Percentiles rank a stretch among this genome's conserved stretches.
These are phyloP conservation scores for Fusarium sarcochroum DNA, from an alignment of 2,329 filamentous ascomycete genomes.

Conservation along the genomic window DNA sequence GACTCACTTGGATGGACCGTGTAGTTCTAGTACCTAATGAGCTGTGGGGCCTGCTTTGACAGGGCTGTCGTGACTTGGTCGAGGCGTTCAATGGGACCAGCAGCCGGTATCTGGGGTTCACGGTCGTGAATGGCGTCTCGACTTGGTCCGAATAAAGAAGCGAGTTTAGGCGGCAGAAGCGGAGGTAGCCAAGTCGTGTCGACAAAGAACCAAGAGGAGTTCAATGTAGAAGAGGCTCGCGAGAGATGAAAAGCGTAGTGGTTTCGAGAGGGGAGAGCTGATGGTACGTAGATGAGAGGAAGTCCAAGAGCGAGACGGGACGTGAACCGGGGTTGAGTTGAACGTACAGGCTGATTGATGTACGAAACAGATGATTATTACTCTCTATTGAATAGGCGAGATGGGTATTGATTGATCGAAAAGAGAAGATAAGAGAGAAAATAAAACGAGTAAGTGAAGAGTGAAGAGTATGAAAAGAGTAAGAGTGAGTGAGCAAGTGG, in stretches of 20 bases:
- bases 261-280: slow-evolving; percentile 16
- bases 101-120: slow-evolving; percentile 41
- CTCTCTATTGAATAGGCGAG: slow-evolving; percentile 26
- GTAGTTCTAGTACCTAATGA: slow-evolving; percentile 44
- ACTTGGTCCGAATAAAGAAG: slow-evolving; percentile 41
- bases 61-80: slow-evolving; percentile 47
- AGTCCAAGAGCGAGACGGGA: slow-evolving; percentile 36
- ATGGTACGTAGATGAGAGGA: slow-evolving; percentile 33
- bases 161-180: slow-evolving; percentile 35
- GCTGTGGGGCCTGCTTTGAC: slow-evolving; percentile 46
- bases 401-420: slow-evolving; percentile 29
- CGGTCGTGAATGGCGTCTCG: slow-evolving; percentile 19
- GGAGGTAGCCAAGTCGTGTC: slow-evolving; percentile 35
- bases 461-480: slow-evolving; percentile 13
- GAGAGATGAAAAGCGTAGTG: slow-evolving; percentile 9
- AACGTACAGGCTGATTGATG: too few species aligned
- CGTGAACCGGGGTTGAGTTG: slow-evolving; percentile 31
- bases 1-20: slow-evolving; percentile 47
- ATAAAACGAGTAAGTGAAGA: not conserved
- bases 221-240: slow-evolving; percentile 11
- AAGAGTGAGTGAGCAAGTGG: slow-evolving; percentile 25
- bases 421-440: slow-evolving; percentile 13
- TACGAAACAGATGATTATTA: not conserved
- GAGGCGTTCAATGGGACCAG: slow-evolving; percentile 45
- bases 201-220: slow-evolving; percentile 17